Conservation (phyloP, 2,329 filamentous ascomycete species). For the Hypoxylon sp. region DNA sequence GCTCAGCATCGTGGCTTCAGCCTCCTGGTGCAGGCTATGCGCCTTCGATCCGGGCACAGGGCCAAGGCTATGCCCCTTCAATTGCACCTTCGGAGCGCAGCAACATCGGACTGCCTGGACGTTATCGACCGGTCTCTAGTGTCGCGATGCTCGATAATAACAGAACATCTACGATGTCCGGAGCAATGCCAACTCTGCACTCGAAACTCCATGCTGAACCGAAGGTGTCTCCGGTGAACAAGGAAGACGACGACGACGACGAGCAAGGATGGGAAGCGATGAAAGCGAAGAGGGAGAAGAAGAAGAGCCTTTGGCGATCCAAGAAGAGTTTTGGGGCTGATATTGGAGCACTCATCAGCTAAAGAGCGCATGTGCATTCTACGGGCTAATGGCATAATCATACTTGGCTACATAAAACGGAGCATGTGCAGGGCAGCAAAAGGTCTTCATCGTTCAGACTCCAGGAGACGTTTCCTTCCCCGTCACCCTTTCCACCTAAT, state of each 20-base stretch:
- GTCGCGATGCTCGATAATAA: constrained; percentile 59
- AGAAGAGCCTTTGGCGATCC: constrained; percentile 74
- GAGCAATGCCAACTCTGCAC: constrained; percentile 57
- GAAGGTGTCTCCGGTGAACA: constrained; percentile 60
- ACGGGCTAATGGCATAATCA: constrained; percentile 41
- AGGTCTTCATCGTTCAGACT: constrained; percentile 16
- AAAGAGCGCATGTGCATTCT: constrained; percentile 45
- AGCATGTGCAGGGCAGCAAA: constrained; percentile 34
- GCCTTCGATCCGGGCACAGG: constrained; percentile 66
- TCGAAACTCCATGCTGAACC: constrained; percentile 59
- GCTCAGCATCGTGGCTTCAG: constrained; percentile 70
- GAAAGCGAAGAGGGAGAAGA: constrained; percentile 78
- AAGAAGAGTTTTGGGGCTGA: constrained; percentile 70
- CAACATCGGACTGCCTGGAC: constrained; percentile 89
- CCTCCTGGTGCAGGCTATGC: constrained; percentile 61
- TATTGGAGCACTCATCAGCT: constrained; percentile 64
- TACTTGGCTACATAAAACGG: constrained; percentile 47
- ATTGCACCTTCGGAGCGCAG: constrained; percentile 97
- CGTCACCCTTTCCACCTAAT: constrained; percentile 22
- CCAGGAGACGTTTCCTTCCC: constrained; percentile 10
- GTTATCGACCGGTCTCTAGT: constrained; percentile 91
- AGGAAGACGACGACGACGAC: constrained; percentile 72
- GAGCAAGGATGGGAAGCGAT: constrained; percentile 79
- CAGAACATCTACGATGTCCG: constrained; percentile 62
- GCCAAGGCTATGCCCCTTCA: constrained; percentile 82